phyloP scores from a whole-genome alignment of 306 rosid genomes.

The Lathyrus sativus region DNA sequence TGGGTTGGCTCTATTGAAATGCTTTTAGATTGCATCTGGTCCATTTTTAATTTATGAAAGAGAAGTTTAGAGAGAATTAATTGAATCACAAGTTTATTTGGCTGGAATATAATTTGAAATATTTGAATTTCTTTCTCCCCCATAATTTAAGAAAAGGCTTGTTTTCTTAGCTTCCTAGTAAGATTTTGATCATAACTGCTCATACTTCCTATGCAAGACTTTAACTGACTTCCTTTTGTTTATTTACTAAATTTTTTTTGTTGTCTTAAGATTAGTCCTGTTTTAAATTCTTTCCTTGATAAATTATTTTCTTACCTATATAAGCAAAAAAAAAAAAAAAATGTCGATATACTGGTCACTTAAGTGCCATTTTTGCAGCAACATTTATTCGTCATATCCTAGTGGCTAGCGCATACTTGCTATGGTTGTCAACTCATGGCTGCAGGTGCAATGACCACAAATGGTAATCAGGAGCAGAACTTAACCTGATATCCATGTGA shows the following conservation, averaged over 20 bases:
- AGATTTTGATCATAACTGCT: not conserved
- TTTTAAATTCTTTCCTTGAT: not conserved
- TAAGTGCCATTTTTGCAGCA: not conserved
- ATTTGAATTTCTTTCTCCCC: constrained; percentile 19
- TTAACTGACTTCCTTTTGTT: constrained; percentile 1
- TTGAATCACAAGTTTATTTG: constrained; percentile 28
- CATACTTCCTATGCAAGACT: constrained; percentile 1
- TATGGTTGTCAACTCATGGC: constrained; percentile 32
- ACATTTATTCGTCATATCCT: constrained; percentile 27
- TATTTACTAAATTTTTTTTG: not conserved
- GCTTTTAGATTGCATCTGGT: not conserved
- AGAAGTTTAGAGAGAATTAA: constrained; percentile 14
- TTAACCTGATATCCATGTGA: constrained; percentile 97
- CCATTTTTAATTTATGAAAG: not conserved
- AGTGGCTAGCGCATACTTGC: constrained; percentile 21
- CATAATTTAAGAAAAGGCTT: constrained; percentile 10
- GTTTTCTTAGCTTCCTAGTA: constrained; percentile 24
- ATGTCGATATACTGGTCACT: not conserved
- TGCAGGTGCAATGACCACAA: constrained; percentile 1
- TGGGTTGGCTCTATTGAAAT: constrained; percentile 7
- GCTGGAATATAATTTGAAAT: constrained; percentile 14
- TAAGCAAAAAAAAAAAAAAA: not conserved
- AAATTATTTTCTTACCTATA: not conserved
- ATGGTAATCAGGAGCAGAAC: constrained; percentile 29
- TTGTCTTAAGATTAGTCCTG: constrained; percentile 8